These are phyloP conservation scores for Gossypium gossypioides DNA, from an alignment of 441 rosid species.

Conservation along the genomic window DNA sequence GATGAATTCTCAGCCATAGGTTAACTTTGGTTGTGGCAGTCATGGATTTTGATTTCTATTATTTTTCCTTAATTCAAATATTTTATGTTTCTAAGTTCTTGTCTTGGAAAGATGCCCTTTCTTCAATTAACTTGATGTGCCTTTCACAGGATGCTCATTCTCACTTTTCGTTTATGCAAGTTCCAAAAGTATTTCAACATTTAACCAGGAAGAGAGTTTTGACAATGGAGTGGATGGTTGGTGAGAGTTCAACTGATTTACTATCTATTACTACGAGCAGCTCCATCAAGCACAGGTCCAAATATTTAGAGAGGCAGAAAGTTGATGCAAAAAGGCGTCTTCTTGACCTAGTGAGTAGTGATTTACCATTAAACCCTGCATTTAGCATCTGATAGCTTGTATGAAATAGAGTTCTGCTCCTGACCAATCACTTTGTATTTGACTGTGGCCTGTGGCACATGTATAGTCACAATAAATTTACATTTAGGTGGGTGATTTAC, in stretches of 20 bases:
- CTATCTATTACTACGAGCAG: constrained; percentile 33
- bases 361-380: constrained; percentile 1
- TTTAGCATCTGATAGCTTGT: neutral
- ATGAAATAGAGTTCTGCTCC: constrained; percentile 1
- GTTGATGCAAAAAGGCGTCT: constrained; percentile 58
- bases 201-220: constrained; percentile 70
- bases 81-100: neutral
- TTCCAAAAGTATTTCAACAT: constrained; percentile 61
- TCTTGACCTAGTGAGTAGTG: constrained; percentile 62
- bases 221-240: constrained; percentile 98
- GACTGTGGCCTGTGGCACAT: neutral
- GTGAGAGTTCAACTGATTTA: constrained; percentile 77
- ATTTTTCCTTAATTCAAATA: neutral
- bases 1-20: neutral
- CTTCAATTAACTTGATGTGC: constrained; percentile 19
- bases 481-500: neutral
- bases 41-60: neutral
- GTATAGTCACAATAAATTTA: neutral
- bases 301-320: constrained; percentile 45
- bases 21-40: neutral
- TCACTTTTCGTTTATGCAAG: constrained; percentile 44
- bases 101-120: constrained; percentile 13
- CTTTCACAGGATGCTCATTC: constrained; percentile 74
- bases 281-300: constrained; percentile 27
- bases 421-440: neutral